phyloP scores from a whole-genome alignment of 1,139 yeast genomes.

The Candida tunisiensis region DNA sequence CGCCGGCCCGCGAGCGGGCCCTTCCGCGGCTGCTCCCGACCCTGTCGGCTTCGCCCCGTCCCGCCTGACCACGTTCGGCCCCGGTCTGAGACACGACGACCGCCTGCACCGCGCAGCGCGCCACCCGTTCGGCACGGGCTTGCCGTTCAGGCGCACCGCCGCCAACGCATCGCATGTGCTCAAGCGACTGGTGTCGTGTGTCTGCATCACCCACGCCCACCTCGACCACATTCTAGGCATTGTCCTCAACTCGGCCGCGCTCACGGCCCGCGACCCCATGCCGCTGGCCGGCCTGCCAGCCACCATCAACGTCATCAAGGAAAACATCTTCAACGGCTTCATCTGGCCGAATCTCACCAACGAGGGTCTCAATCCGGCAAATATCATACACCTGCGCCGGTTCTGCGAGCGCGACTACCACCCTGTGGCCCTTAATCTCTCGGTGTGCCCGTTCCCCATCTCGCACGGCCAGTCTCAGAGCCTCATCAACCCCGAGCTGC shows the following conservation, averaged over 20 bases:
- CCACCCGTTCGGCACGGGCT: conserved; percentile 1
- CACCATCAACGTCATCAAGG: conserved; percentile 36
- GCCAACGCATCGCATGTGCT: conserved; percentile 21
- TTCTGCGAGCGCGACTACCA: conserved; percentile 5
- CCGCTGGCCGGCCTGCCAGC: conserved; percentile 34
- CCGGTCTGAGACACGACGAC: too few relatives aligned
- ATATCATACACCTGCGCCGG: conserved; percentile 11
- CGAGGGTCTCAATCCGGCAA: conserved; percentile 16
- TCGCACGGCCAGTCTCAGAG: conserved; percentile 2
- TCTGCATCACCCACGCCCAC: conserved; percentile 69
- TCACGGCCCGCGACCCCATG: conserved; percentile 22
- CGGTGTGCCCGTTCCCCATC: not conserved
- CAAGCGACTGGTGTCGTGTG: conserved; percentile 19
- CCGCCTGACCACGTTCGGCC: too few relatives aligned
- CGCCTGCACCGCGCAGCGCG: too few relatives aligned
- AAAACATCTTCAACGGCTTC: conserved; percentile 50
- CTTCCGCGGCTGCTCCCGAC: not conserved
- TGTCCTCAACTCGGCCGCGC: conserved; percentile 54
- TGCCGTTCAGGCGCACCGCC: conserved; percentile 3
- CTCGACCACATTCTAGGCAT: conserved; percentile 63
- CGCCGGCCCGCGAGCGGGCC: too few relatives aligned
- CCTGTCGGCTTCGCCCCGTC: not conserved
- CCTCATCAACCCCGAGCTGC: too few relatives aligned
- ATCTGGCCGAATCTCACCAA: conserved; percentile 65
- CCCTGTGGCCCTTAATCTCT: conserved; percentile 1